Base-by-base conservation (phyloP, 371 early-diverging fungal genomes). In the Mortierella sp. region DNA sequence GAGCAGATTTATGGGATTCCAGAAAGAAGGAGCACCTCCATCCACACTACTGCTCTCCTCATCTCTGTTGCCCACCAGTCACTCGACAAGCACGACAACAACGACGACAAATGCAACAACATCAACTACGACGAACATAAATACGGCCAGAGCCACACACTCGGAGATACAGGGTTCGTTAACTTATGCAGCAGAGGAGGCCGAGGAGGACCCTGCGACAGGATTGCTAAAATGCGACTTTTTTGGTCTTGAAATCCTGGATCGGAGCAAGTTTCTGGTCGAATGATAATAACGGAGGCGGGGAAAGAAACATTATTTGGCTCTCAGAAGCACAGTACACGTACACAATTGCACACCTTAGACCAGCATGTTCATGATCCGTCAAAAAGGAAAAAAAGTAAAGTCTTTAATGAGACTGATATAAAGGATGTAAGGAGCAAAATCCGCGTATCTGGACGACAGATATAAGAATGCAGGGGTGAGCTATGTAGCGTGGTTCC, bases 21-120 rank as follows among this genome's bases (percentile, higher is more conserved):
- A 67, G 30, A 73, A 73, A 42, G 73, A 73, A 39, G 73, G 67
- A 1, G 37, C 41, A 1, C 47, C 68, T 19, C 60, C n/a, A n/a
- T n/a, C 68, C 5, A 17, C 21, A 23, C 44, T 41, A 50, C n/a
- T n/a, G n/a, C n/a, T n/a, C n/a, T 47, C 27, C 26, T 54, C 23
- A 17, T 12, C 27, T 32, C 50, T 4, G 12, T n/a, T 47, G 15
- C 15, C 12, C 27, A 14, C 17, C 49, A 27, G 21, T 5, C 44
- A 19, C 44, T 17, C 44, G 21, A 0, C 21, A 21, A 7, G 7
- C 37, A 37, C 3, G 52, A 23, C 3, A 23, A 39, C 17, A 42
- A 42, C n/a, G 27, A 42, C 39, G 27, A 30, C 9, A n/a, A 27
- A 9, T 44, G 44, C 32, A 28, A 51, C 6, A 7, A n/a, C n/a